These are phyloP conservation scores for Pueraria montana DNA, from an alignment of 306 rosid species.

Conservation along the genomic window DNA sequence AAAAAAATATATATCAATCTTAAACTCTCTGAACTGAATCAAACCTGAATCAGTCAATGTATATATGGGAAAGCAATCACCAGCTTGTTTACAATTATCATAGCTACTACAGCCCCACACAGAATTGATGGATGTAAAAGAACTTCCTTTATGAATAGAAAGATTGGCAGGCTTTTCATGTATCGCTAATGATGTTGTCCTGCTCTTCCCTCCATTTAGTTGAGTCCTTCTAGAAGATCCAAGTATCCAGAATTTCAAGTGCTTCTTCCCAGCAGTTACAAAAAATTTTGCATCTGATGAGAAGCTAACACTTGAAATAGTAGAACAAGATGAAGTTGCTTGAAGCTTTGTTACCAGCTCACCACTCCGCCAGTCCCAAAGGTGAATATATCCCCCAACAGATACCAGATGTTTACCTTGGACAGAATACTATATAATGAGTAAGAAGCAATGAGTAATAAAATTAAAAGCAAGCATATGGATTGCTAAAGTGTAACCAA, in stretches of 20 bases:
- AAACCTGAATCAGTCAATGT: constrained; percentile 79
- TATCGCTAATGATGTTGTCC: constrained; percentile 51
- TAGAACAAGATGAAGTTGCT: constrained; percentile 72
- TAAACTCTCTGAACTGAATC: constrained; percentile 50
- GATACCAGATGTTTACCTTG: constrained; percentile 74
- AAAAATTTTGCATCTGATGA: constrained; percentile 71
- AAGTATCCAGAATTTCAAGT: constrained; percentile 79
- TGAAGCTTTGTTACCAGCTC: constrained; percentile 70
- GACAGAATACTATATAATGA: constrained; percentile 49
- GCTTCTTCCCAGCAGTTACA: constrained; percentile 79
- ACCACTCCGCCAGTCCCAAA: constrained; percentile 79
- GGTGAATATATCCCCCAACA: constrained; percentile 73
- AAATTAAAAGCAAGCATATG: constrained; percentile 40
- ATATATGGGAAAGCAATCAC: constrained; percentile 62
- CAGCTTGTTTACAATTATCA: constrained; percentile 53
- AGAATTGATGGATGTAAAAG: constrained; percentile 64
- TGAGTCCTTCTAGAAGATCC: constrained; percentile 64
- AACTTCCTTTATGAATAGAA: constrained; percentile 67
- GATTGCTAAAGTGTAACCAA: constrained; percentile 49
- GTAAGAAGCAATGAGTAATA: constrained; percentile 36
- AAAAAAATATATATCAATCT: background rate
- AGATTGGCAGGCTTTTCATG: constrained; percentile 72
- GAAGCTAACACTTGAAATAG: constrained; percentile 70
- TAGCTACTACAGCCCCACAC: constrained; percentile 36
- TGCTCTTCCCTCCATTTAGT: constrained; percentile 52